Conservation (phyloP, 805 yeast species). For the Wickerhamiella vanderwaltii region DNA sequence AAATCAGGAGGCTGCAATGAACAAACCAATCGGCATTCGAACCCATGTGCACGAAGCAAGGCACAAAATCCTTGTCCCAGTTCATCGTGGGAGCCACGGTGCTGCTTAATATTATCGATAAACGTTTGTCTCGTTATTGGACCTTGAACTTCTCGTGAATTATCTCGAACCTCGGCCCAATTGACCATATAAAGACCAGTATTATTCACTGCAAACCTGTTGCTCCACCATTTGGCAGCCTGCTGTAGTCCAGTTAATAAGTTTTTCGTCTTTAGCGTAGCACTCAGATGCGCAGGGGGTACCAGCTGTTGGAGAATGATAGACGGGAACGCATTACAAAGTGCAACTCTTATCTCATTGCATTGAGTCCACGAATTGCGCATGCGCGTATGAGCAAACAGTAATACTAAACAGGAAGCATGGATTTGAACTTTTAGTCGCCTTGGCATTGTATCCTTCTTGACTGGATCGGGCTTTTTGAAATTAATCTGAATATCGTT, state of each 20-base stretch:
- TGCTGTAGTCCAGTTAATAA: slow-evolving; percentile 67
- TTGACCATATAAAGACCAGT: slow-evolving; percentile 31
- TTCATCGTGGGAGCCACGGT: slow-evolving; percentile 62
- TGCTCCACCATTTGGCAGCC: slow-evolving; percentile 50
- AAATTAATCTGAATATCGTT: slow-evolving; percentile 4
- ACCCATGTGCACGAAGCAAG: slow-evolving; percentile 53
- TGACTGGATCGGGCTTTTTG: neutral
- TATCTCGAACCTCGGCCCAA: slow-evolving; percentile 37
- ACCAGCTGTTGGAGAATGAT: slow-evolving; percentile 36
- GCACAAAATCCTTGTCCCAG: slow-evolving; percentile 83
- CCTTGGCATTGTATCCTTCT: slow-evolving; percentile 6
- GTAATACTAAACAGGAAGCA: neutral
- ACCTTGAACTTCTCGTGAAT: slow-evolving; percentile 16
- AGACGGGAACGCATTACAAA: slow-evolving; percentile 40
- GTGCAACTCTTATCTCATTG: slow-evolving; percentile 28
- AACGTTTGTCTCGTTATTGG: slow-evolving; percentile 34
- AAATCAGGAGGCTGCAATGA: slow-evolving; percentile 89
- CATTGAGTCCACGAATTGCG: slow-evolving; percentile 69
- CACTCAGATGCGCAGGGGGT: slow-evolving; percentile 34
- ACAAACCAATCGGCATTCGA: slow-evolving; percentile 62
- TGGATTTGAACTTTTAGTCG: slow-evolving; percentile 5
- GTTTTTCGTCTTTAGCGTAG: slow-evolving; percentile 46
- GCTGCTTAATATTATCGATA: slow-evolving; percentile 31
- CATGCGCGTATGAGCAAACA: slow-evolving; percentile 46
- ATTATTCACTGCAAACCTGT: slow-evolving; percentile 38